These are phyloP conservation scores for Fusarium sororula DNA, from an alignment of 2,329 filamentous ascomycete species.

Conservation along the genomic window DNA sequence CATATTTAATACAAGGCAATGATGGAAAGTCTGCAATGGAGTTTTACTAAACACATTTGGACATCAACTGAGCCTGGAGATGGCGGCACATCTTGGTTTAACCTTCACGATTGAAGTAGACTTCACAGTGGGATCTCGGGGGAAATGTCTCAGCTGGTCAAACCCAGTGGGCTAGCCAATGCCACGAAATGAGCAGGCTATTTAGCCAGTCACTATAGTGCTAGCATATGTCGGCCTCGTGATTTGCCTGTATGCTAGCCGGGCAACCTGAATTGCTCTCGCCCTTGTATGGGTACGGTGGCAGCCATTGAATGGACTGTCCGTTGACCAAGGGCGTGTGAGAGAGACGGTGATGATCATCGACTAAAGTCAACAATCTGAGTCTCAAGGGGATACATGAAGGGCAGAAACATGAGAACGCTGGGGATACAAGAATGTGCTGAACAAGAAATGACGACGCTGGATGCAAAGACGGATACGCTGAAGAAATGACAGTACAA, in stretches of 20 bases:
- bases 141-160: neutral
- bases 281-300: neutral
- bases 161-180: neutral
- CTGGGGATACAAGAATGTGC: neutral
- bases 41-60: neutral
- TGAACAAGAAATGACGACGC: neutral
- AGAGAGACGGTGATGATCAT: slow-evolving; percentile 22
- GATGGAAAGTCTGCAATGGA: slow-evolving; percentile 1
- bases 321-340: neutral
- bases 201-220: neutral
- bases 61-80: slow-evolving; percentile 9
- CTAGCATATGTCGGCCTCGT: neutral
- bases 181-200: slow-evolving; percentile 1
- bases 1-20: neutral
- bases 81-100: neutral
- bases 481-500: neutral
- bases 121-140: neutral
- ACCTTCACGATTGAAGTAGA: neutral
- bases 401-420: neutral
- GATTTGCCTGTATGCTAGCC: no score
- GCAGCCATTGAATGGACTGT: neutral
- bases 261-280: neutral
- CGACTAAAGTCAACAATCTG: slow-evolving; percentile 13
- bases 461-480: neutral
- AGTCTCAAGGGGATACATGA: slow-evolving; percentile 7